phyloP scores from a whole-genome alignment of 2,329 filamentous ascomycete genomes.

The Amesomyces nigricolor region DNA sequence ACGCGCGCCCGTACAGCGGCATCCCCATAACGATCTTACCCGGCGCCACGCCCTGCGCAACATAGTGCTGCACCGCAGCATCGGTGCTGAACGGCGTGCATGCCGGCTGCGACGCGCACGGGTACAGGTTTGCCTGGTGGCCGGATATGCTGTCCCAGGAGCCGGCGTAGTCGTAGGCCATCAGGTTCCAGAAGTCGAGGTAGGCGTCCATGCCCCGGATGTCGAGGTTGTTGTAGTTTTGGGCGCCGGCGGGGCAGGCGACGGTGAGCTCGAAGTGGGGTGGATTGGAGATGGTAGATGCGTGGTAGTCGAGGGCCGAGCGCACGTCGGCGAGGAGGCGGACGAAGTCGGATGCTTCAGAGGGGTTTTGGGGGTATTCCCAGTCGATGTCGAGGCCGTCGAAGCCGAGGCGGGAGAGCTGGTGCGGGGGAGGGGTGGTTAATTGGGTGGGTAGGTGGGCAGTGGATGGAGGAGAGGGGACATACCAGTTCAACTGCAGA shows the following conservation, averaged over 20 bases:
- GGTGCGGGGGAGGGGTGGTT: not conserved
- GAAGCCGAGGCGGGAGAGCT: slow-evolving; percentile 71
- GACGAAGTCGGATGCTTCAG: slow-evolving; percentile 54
- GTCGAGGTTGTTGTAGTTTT: slow-evolving; percentile 58
- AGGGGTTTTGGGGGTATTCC: slow-evolving; percentile 55
- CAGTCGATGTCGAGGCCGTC: slow-evolving; percentile 65
- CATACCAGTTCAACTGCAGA: slow-evolving; percentile 60
- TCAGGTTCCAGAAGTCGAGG: slow-evolving; percentile 73
- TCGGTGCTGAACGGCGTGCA: slow-evolving; percentile 75
- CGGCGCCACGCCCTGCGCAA: slow-evolving; percentile 54
- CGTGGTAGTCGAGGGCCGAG: slow-evolving; percentile 53
- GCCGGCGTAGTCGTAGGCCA: slow-evolving; percentile 86
- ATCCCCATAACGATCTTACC: slow-evolving; percentile 83
- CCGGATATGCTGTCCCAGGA: slow-evolving; percentile 68
- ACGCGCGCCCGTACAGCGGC: slow-evolving; percentile 86
- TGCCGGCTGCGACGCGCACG: slow-evolving; percentile 48
- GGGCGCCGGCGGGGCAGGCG: slow-evolving; percentile 56
- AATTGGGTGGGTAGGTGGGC: not conserved
- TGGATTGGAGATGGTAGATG: slow-evolving; percentile 35
- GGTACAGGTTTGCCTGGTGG: slow-evolving; percentile 76
- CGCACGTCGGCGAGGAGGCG: slow-evolving; percentile 54
- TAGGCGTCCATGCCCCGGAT: slow-evolving; percentile 58
- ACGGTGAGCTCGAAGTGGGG: slow-evolving; percentile 61
- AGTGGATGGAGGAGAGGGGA: not conserved
- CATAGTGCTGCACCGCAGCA: slow-evolving; percentile 66